A percentile compares a stretch with the other conserved stretches of the same genome.
phyloP scores from a whole-genome alignment of 2,329 filamentous ascomycete species.

The Apiospora phragmitis region DNA sequence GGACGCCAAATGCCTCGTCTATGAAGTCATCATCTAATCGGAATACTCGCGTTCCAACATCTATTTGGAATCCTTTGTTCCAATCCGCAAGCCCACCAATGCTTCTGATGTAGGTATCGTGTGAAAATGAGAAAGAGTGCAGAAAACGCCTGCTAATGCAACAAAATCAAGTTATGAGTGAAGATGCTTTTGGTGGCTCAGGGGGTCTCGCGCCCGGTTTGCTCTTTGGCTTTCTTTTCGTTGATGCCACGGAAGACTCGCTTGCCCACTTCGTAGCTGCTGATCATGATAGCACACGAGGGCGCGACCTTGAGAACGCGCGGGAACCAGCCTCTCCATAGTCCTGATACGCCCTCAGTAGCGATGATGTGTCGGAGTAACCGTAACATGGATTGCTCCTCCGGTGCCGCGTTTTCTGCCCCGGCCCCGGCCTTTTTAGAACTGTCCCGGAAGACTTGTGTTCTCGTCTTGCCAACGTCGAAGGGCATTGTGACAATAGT shows the following conservation, averaged over 20 bases:
- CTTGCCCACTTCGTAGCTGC: slow-evolving; percentile 95
- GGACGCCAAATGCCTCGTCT: background rate
- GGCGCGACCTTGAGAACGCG: slow-evolving; percentile 92
- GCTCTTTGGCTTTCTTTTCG: slow-evolving; percentile 39
- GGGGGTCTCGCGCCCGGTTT: slow-evolving; percentile 16
- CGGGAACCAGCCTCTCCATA: slow-evolving; percentile 92
- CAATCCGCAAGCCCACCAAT: background rate
- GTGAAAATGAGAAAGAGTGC: slow-evolving; percentile 13
- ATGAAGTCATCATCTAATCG: background rate
- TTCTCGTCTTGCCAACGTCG: slow-evolving; percentile 94
- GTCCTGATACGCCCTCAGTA: slow-evolving; percentile 75
- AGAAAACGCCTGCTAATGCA: slow-evolving; percentile 33
- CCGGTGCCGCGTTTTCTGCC: slow-evolving; percentile 51
- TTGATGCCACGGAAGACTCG: slow-evolving; percentile 79
- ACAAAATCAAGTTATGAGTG: slow-evolving; percentile 18
- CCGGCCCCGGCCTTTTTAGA: slow-evolving; percentile 26
- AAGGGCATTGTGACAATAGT: slow-evolving; percentile 92
- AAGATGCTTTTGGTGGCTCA: slow-evolving; percentile 14
- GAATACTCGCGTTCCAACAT: slow-evolving; percentile 1
- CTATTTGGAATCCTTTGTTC: background rate
- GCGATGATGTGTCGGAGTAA: slow-evolving; percentile 91
- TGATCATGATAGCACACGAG: slow-evolving; percentile 98
- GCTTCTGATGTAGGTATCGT: slow-evolving; percentile 28
- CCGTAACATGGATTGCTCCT: slow-evolving; percentile 75
- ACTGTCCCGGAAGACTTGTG: slow-evolving; percentile 74